Percentiles rank a stretch among this genome's conserved stretches.
Conservation (phyloP, 306 rosid genomes). For the Trichosanthes truncata region DNA sequence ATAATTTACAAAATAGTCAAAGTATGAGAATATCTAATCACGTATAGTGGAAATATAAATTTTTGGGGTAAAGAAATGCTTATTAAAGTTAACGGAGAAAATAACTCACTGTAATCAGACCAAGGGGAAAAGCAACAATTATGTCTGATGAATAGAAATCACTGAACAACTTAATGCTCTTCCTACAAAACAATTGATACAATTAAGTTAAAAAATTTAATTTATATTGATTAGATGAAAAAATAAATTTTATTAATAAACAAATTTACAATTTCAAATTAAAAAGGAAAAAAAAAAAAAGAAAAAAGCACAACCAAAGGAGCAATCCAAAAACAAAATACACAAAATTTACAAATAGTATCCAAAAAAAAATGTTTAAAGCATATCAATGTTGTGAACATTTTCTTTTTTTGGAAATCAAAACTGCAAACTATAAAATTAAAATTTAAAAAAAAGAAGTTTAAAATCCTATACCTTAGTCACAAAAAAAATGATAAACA, state of each 20-base stretch:
- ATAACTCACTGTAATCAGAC: constrained; percentile 52
- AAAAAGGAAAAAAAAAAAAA: too few species aligned
- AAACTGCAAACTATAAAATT: not conserved
- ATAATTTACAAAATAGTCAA: not conserved
- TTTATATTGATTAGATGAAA: not conserved
- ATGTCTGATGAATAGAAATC: constrained; percentile 87
- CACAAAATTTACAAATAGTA: not conserved
- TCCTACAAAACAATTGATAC: constrained; percentile 33
- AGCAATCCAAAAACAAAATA: not conserved
- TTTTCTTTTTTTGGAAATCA: not conserved
- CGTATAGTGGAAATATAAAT: not conserved
- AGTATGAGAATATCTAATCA: not conserved
- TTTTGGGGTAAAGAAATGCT: not conserved
- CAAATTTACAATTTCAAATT: not conserved
- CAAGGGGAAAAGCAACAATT: constrained; percentile 76
- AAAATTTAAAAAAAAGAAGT: not conserved
- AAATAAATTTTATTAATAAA: not conserved
- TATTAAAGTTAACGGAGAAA: not conserved
- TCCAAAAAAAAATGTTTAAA: not conserved
- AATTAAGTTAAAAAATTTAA: not conserved
- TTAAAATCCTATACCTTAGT: not conserved
- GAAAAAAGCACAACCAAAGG: too few species aligned
- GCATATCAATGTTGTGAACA: not conserved
- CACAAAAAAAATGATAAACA: not conserved
- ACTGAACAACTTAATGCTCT: constrained; percentile 69